Evolutionary conservation across 2,329 filamentous ascomycete species (phyloP), one percentile per base, ranked within the genome.

Genomic region (Myriosclerotinia curreyana): DNA sequence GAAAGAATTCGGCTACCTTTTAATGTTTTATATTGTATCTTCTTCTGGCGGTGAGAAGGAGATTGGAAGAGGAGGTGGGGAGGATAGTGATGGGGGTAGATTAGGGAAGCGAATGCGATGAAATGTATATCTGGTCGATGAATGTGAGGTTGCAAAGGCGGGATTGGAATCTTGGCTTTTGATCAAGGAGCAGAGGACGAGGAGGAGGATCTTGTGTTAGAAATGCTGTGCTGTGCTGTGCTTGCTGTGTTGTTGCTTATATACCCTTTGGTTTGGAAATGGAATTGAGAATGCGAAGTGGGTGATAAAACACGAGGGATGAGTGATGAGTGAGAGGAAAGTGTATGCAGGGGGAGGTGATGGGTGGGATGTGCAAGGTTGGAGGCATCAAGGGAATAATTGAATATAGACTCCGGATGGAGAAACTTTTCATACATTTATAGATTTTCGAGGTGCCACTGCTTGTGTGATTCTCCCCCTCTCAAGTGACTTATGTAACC

Each of bases 381-480:
- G 5, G 28, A 5, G 28, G 28, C 4, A 6, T 31, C 34, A 34
- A 52, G 38, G 44, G 46, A 31, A 34, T 44, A 50, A 59, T 64
- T 64, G 62, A 64, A 64, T 64, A 64, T 64, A 64, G 54, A 64
- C 62, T 49, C 58, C 17, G 44, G 22, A 56, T 58, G 22, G 44
- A 31, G 22, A 64, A 59, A 52, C 40, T 60, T 52, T 8, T 28
- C 44, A 52, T 25, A 48, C 40, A 40, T 34, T 22, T 31, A 17
- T 40, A 11, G 0, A 12, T 28, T 15, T 15, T 22, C 9, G 2
- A n/a, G 51, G 7, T 20, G 25, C 49, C 20, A 31, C 2, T 31
- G 15, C 25, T 22, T 46, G 25, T 3, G 12, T 56, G 40, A n/a
- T 14, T 22, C 12, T 14, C 22, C 28, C 28, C 28, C 28, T 31